Base-by-base conservation (phyloP, 148 eudicot species). In the Bassia scoparia region DNA sequence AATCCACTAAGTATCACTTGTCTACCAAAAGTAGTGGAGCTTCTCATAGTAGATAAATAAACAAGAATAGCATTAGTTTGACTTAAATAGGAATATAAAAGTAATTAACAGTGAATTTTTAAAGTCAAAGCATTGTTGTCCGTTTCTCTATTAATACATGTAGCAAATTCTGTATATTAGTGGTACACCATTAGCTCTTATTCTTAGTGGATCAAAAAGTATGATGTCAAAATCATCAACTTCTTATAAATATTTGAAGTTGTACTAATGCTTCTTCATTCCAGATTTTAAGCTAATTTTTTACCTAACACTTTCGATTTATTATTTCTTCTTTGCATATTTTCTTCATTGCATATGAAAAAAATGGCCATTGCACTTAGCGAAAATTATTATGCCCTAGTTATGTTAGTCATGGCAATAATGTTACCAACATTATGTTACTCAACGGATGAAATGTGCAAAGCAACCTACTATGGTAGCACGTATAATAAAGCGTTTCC, bases 391-490 rank as follows among this genome's bases (percentile, higher is more conserved):
- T 55, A 17, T 70, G 74, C 43, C n/a, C 14, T 55, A 35, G 35
- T 70, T 14, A 17, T 70, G 7, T 12, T 86, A 7, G 17, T 67
- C 27, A 67, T 76, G 70, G 48, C 66, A 33, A 31, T 78, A 44
- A 33, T 81, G 49, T 62, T 77, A 67, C 85, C 84, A 24, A 67
- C 80, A 37, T 67, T 81, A 0, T 81, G 82, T 67, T 70, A 75
- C 61, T 65, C 76, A 31, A 77, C 86, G n/a, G 83, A 78, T 9
- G 55, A 50, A 31, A 73, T 46, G 69, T 72, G 30, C 13, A 80
- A 86, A 71, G 91, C 91, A 31, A 85, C 91, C 55, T 87, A 80
- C 54, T 87, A 87, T 50, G 86, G 87, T 15, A 85, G 86, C 79
- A 82, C 86, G 9, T 70, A 30, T 35, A 34, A 33, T 31, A 53